phyloP scores from a whole-genome alignment of 352 stramenopile species.

The Globisporangium camurandrum region DNA sequence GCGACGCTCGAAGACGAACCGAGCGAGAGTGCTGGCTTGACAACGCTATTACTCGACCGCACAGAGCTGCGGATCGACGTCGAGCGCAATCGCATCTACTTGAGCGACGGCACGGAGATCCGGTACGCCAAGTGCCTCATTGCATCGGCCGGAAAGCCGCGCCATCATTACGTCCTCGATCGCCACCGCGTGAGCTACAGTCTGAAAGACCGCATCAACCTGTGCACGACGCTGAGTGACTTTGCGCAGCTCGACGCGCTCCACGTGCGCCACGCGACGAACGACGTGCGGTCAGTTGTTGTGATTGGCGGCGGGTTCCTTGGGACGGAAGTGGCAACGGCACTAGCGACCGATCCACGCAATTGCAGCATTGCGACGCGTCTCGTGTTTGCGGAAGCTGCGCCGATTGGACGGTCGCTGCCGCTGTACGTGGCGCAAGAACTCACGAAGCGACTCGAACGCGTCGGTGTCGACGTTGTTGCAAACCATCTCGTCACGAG shows the following conservation, averaged over 20 bases:
- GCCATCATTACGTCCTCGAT: constrained; percentile 87
- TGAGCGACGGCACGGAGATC: constrained; percentile 75
- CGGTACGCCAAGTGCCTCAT: constrained; percentile 85
- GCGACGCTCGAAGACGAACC: constrained; percentile 71
- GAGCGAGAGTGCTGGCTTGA: constrained; percentile 11
- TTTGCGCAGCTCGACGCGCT: constrained; percentile 76
- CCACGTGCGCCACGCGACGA: constrained; percentile 18
- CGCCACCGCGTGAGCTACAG: constrained; percentile 75
- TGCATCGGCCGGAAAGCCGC: constrained; percentile 71
- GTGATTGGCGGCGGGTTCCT: constrained; percentile 89
- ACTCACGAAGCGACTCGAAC: constrained; percentile 41
- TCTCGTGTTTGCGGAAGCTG: constrained; percentile 47
- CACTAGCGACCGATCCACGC: constrained; percentile 53
- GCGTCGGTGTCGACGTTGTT: constrained; percentile 60
- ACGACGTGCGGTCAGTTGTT: constrained; percentile 48
- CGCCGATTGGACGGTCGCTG: constrained; percentile 55
- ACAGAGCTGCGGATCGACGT: constrained; percentile 76
- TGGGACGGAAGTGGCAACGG: constrained; percentile 81
- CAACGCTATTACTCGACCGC: constrained; percentile 70
- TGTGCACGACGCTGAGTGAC: constrained; percentile 67
- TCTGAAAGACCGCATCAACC: constrained; percentile 84
- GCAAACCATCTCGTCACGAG: constrained; percentile 72
- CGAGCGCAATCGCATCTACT: constrained; percentile 75
- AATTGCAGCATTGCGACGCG: constrained; percentile 40
- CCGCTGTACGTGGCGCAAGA: constrained; percentile 80